These are phyloP conservation scores for Paratinospora sagittata DNA, from an alignment of 164 flowering plant species.

Conservation along the genomic window DNA sequence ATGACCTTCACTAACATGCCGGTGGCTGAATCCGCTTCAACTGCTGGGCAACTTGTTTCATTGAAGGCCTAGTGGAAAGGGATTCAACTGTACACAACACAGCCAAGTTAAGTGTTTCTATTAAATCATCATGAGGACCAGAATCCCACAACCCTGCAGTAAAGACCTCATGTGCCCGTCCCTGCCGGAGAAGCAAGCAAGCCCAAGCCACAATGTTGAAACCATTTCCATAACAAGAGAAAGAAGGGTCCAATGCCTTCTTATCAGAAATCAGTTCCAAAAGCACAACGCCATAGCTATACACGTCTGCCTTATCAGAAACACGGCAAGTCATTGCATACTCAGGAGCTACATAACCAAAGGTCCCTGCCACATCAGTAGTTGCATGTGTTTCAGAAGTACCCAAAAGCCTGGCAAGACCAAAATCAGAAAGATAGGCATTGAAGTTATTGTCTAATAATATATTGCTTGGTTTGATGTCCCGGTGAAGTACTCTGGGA, in stretches of 20 bases:
- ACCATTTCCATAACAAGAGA: constrained; percentile 3
- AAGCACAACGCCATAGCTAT: constrained; percentile 63
- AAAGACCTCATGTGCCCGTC: too few species aligned
- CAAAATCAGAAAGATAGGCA: constrained; percentile 66
- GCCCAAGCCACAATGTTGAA: not conserved
- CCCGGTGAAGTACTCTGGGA: constrained; percentile 19
- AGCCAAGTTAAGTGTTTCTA: too few species aligned
- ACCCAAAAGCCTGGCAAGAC: constrained; percentile 48
- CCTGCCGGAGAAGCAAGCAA: too few species aligned
- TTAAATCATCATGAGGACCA: too few species aligned
- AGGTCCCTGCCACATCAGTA: too few species aligned
- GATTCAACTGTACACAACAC: too few species aligned
- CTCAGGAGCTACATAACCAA: too few species aligned
- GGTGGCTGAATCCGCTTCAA: too few species aligned
- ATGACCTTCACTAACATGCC: too few species aligned
- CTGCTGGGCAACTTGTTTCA: too few species aligned
- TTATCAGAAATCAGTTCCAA: constrained; percentile 28
- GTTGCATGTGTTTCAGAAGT: constrained; percentile 37
- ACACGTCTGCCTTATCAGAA: constrained; percentile 66
- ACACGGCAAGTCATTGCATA: constrained; percentile 54
- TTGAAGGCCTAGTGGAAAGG: too few species aligned
- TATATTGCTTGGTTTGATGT: constrained; percentile 66
- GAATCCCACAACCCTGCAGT: too few species aligned
- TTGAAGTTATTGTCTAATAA: constrained; percentile 46
- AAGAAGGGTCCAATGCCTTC: not conserved